Percentiles rank a stretch among this genome's conserved stretches.
These are phyloP conservation scores for Globisporangium recalcitrans DNA, from an alignment of 352 stramenopile genomes.

Conservation along the genomic window DNA sequence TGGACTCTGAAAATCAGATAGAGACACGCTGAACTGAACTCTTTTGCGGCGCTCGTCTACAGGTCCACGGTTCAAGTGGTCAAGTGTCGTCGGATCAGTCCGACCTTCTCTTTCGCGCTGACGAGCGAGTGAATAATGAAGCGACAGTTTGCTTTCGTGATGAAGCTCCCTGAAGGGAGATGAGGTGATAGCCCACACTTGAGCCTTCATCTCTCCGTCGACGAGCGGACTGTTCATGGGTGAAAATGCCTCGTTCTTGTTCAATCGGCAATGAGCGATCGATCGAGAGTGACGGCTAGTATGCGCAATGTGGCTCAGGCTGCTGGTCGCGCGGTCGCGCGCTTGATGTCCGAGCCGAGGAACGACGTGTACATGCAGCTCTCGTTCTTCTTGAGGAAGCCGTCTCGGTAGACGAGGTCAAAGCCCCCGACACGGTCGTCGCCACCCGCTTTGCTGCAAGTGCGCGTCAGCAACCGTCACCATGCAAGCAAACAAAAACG, in stretches of 20 bases:
- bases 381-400: slow-evolving; percentile 55
- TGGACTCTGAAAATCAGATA: neutral
- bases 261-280: no score
- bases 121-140: neutral
- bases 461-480: neutral
- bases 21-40: neutral
- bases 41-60: neutral
- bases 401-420: slow-evolving; percentile 76
- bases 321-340: slow-evolving; percentile 4
- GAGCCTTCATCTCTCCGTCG: no score
- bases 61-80: neutral
- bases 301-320: neutral
- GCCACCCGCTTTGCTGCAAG: slow-evolving; percentile 22
- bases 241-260: no score
- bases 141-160: neutral
- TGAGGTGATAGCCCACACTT: neutral
- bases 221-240: no score
- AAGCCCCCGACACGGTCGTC: slow-evolving; percentile 70
- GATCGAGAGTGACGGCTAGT: neutral
- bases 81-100: neutral
- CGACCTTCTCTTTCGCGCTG: slow-evolving; percentile 3
- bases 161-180: neutral
- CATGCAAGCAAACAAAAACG: slow-evolving; percentile 7
- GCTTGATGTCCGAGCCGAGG: slow-evolving; percentile 56
- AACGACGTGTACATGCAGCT: slow-evolving; percentile 73